phyloP scores from a whole-genome alignment of 83 land plant species.

The Picea engelmannii region DNA sequence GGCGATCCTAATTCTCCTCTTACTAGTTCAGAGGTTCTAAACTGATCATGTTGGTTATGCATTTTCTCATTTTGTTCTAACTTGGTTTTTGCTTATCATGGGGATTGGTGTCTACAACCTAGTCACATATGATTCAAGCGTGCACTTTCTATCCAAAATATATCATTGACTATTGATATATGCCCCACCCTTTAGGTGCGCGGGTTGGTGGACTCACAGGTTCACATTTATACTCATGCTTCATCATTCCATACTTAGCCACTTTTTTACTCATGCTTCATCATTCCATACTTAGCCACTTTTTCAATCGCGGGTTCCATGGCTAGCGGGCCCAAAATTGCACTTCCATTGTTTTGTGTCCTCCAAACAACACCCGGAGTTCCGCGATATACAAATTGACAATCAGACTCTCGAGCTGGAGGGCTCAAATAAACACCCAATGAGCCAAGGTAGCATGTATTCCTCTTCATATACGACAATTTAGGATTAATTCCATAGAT shows the following conservation, averaged over 20 bases:
- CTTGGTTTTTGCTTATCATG: conserved; percentile 53
- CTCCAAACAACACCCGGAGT: too few relatives aligned
- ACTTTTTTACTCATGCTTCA: too few relatives aligned
- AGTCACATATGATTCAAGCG: conserved; percentile 42
- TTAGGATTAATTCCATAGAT: neutral
- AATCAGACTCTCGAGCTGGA: neutral
- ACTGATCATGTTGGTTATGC: conserved; percentile 61
- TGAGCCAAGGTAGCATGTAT: conserved; percentile 12
- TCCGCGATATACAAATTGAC: too few relatives aligned
- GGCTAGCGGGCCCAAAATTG: too few relatives aligned
- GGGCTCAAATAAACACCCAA: conserved; percentile 40
- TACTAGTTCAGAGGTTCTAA: conserved; percentile 56
- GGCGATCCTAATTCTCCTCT: conserved; percentile 46
- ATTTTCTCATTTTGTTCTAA: conserved; percentile 53
- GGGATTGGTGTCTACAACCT: conserved; percentile 59
- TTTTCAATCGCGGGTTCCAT: too few relatives aligned
- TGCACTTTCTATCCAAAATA: conserved; percentile 56
- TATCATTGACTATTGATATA: conserved; percentile 31
- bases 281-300: too few relatives aligned
- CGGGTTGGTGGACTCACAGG: too few relatives aligned
- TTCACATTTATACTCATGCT: too few relatives aligned
- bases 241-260: too few relatives aligned
- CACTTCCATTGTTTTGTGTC: too few relatives aligned
- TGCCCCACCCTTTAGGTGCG: too few relatives aligned
- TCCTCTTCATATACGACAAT: too few relatives aligned